Conservation (phyloP, 306 rosid species). For the Casuarina glauca region DNA sequence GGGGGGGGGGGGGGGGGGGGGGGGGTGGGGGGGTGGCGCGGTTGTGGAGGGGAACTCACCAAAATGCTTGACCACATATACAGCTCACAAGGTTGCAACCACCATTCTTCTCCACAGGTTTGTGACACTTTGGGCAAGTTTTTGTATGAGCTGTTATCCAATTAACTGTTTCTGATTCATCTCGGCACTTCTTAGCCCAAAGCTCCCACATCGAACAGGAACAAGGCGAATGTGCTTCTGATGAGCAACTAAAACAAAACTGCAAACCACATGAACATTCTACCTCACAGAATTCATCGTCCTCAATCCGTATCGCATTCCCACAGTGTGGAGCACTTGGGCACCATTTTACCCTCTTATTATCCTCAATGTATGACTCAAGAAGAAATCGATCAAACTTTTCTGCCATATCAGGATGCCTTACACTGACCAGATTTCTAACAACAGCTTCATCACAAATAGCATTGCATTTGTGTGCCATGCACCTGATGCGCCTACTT, state of each 20-base stretch:
- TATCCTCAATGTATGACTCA: slow-evolving; percentile 95
- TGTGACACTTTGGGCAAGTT: slow-evolving; percentile 93
- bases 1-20: too few relatives aligned
- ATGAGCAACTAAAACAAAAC: slow-evolving; percentile 83
- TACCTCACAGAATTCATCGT: slow-evolving; percentile 78
- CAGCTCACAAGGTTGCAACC: slow-evolving; percentile 98
- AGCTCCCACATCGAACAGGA: slow-evolving; percentile 96
- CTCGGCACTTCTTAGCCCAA: slow-evolving; percentile 89
- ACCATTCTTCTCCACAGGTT: slow-evolving; percentile 97
- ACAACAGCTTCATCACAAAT: slow-evolving; percentile 83
- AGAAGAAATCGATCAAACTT: slow-evolving; percentile 93
- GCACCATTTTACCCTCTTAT: slow-evolving; percentile 93
- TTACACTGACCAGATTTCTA: slow-evolving; percentile 58
- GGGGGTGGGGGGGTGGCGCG: too few relatives aligned
- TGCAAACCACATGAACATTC: slow-evolving; percentile 93
- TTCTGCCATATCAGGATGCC: slow-evolving; percentile 70
- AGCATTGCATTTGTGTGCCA: slow-evolving; percentile 87
- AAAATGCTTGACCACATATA: slow-evolving; percentile 93
- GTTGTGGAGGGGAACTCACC: slow-evolving; percentile 38
- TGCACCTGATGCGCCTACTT: slow-evolving; percentile 88
- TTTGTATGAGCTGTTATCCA: slow-evolving; percentile 98
- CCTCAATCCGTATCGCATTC: slow-evolving; percentile 86
- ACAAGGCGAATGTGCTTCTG: slow-evolving; percentile 93
- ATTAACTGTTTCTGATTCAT: slow-evolving; percentile 97
- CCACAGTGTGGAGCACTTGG: slow-evolving; percentile 96